Evolutionary conservation across 2,329 filamentous ascomycete species (phyloP).

Genomic region (Monilinia fructigena): DNA sequence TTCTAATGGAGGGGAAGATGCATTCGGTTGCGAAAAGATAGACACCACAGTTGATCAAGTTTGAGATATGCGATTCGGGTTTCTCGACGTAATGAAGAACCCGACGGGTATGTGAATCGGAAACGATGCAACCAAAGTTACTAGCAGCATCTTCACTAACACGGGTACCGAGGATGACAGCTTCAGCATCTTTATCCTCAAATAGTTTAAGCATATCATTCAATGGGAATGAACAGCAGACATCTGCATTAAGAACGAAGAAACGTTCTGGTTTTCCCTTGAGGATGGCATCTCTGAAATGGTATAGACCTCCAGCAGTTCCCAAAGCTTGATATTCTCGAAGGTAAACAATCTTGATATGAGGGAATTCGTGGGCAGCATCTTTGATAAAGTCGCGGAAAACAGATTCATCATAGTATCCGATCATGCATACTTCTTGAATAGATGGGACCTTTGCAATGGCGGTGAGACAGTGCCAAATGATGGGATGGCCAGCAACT

Average conservation of each 20-base stretch:
- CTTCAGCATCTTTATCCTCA: constrained; percentile 92
- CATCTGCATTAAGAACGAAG: constrained; percentile 96
- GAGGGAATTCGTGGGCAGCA: constrained; percentile 77
- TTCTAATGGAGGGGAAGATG: constrained; percentile 94
- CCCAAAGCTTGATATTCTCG: constrained; percentile 96
- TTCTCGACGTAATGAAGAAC: constrained; percentile 99
- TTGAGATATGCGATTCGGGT: constrained; percentile 94
- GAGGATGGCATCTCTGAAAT: constrained; percentile 98
- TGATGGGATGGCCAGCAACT: constrained; percentile 95
- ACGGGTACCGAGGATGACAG: constrained; percentile 89
- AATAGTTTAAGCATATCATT: constrained; percentile 94
- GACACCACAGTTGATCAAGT: constrained; percentile 98
- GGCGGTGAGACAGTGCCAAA: constrained; percentile 94
- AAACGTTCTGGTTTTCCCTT: constrained; percentile 93
- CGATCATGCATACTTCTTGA: constrained; percentile 95
- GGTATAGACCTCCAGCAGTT: constrained; percentile 94
- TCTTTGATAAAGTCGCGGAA: constrained; percentile 99
- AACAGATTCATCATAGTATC: constrained; percentile 96
- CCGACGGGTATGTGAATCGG: constrained; percentile 87
- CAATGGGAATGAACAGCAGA: constrained; percentile 97
- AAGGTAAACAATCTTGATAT: constrained; percentile 89
- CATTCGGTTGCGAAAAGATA: constrained; percentile 95
- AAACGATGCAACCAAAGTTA: constrained; percentile 98
- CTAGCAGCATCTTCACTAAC: constrained; percentile 87
- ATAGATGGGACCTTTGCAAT: constrained; percentile 88